Percentiles rank a stretch among this genome's conserved stretches.
phyloP scores from a whole-genome alignment of 306 rosid genomes.

The Quercus robur region DNA sequence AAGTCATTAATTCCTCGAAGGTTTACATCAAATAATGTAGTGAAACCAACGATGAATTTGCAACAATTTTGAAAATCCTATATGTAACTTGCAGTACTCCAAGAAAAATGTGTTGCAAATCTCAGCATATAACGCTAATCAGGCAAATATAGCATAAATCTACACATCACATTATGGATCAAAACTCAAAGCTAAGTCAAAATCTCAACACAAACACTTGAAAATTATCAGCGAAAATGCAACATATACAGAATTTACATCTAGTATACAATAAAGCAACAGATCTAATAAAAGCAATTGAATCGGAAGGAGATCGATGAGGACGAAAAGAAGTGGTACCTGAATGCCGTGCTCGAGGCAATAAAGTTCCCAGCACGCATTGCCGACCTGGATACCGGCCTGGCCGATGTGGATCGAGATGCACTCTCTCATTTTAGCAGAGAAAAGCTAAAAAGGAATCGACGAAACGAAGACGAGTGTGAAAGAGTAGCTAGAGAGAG shows the following conservation, averaged over 20 bases:
- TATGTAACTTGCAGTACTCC: background rate
- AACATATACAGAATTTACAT: background rate
- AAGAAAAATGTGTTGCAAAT: background rate
- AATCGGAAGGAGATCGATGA: background rate
- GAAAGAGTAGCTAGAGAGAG: background rate
- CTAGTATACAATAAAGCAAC: background rate
- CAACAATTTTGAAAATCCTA: background rate
- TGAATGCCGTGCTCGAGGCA: slow-evolving; percentile 71
- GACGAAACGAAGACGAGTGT: no score
- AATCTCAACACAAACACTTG: background rate
- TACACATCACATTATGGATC: background rate
- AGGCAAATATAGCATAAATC: background rate
- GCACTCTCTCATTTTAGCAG: slow-evolving; percentile 54
- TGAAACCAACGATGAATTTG: background rate
- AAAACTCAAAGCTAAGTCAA: background rate
- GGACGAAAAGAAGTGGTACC: slow-evolving; percentile 10
- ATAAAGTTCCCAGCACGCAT: slow-evolving; percentile 71
- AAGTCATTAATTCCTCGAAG: no score
- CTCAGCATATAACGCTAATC: background rate
- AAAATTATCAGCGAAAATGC: background rate
- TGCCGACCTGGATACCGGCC: slow-evolving; percentile 68
- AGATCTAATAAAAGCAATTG: background rate
- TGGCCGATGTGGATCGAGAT: slow-evolving; percentile 67
- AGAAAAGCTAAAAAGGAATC: background rate
- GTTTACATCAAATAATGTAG: no score